Evolutionary conservation across 768 basidiomycete species (phyloP), one percentile per base, ranked within the genome.

Genomic region (Suillus sp.): DNA sequence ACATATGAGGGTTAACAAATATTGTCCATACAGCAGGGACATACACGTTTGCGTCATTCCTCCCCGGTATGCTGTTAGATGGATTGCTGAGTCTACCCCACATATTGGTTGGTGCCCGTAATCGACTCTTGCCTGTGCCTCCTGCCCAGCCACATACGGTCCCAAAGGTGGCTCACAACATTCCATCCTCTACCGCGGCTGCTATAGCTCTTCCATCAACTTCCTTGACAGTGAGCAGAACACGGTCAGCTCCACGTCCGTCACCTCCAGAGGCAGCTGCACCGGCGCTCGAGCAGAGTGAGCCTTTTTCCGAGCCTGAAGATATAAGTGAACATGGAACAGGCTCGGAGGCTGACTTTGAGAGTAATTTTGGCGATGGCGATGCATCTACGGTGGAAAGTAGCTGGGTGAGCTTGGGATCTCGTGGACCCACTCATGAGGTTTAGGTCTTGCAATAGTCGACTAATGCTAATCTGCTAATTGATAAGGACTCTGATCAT

Each of bases 371-470:
- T 14, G 83, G 81, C 2, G 85, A 84, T 62, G 78, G 82, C 2
- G 86, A 83, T 63, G 73, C 68, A 14, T 76, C 80, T 5, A 80
- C 79, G 35, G 84, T 84, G 32, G 84, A 78, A 42, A 80, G 84
- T 56, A 91, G 89, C 66, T 93, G 91, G 91, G 78, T 93, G 59
- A 91, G 85, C 71, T 75, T 92, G 70, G 71, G 70, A 43, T 62
- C 71, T 10, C 71, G 64, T 43, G 69, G 64, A 59, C 54, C 68
- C 22, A 58, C 71, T 27, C 64, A 68, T 50, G 59, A 71, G 16
- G 20, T 35, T 37, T 42, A 22, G 45, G 30, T 66, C 51, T 57
- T 20, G 20, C 45, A 27, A 34, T 35, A 22, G 30, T 22, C n/a
- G 37, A 35, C 22, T 38, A 18, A 20, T 25, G 38, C 18, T 30